These are phyloP conservation scores for Phylloporus arenicola DNA, from an alignment of 768 basidiomycete species.

Conservation along the genomic window DNA sequence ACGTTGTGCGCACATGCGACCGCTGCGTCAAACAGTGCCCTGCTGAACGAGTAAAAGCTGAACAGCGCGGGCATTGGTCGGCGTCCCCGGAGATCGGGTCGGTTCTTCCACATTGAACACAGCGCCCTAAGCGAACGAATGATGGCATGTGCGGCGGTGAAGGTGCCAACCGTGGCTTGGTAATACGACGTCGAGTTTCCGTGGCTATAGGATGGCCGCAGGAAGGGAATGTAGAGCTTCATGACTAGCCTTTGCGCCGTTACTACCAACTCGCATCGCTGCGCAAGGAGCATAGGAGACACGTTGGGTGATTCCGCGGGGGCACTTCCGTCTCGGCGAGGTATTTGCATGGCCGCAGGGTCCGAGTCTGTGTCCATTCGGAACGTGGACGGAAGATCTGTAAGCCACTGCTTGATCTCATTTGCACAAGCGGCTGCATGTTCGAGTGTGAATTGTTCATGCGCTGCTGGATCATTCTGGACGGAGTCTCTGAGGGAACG, in stretches of 20 bases:
- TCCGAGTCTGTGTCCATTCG: constrained; percentile 38
- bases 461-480: constrained; percentile 23
- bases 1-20: constrained; percentile 60
- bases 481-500: constrained; percentile 41
- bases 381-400: constrained; percentile 46
- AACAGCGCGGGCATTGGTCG: constrained; percentile 42
- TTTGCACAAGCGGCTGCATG: constrained; percentile 54
- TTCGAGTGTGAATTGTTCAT: constrained; percentile 48
- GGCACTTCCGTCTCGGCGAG: constrained; percentile 7
- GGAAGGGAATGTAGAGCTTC: constrained; percentile 64
- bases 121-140: constrained; percentile 47
- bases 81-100: constrained; percentile 28
- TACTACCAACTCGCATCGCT: constrained; percentile 57
- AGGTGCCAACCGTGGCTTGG: constrained; percentile 51
- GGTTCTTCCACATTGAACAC: constrained; percentile 36
- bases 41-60: constrained; percentile 55
- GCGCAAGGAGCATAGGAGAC: constrained; percentile 39
- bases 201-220: constrained; percentile 34
- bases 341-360: constrained; percentile 11
- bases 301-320: constrained; percentile 13
- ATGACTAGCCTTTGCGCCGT: constrained; percentile 57
- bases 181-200: constrained; percentile 33
- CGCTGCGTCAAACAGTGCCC: constrained; percentile 61
- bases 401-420: constrained; percentile 51
- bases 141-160: constrained; percentile 63